Percentiles rank a stretch among this genome's conserved stretches.
These are phyloP conservation scores for Penicillium bovifimosum DNA, from an alignment of 495 filamentous ascomycete genomes.

Conservation along the genomic window DNA sequence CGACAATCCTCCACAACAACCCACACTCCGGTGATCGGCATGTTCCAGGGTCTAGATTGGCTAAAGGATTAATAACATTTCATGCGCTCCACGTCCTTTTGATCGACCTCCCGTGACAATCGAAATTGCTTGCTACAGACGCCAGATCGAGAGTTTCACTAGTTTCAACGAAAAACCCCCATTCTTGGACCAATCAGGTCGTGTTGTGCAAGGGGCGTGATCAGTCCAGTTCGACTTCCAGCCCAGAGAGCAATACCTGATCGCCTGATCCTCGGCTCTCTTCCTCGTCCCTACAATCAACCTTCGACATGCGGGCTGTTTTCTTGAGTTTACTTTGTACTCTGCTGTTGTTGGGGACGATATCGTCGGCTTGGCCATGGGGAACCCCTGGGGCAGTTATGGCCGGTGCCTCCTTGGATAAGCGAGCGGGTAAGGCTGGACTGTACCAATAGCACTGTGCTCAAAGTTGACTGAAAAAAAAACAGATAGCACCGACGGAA, in stretches of 20 bases:
- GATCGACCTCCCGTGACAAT: constrained; percentile 2
- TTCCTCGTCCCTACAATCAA: constrained; percentile 4
- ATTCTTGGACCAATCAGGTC: not conserved
- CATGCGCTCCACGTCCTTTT: constrained; percentile 9
- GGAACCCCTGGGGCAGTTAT: constrained; percentile 24
- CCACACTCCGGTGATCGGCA: constrained; percentile 19
- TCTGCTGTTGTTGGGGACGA: constrained; percentile 42
- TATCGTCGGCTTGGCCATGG: constrained; percentile 50
- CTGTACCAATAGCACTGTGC: not conserved
- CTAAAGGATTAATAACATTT: constrained; percentile 10
- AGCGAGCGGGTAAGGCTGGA: constrained; percentile 27
- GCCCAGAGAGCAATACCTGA: not conserved
- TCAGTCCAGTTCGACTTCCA: not conserved
- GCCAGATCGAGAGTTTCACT: not conserved
- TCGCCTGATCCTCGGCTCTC: not conserved
- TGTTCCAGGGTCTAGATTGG: constrained; percentile 10
- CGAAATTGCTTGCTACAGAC: not conserved
- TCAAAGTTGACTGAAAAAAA: constrained; percentile 11
- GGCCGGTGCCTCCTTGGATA: constrained; percentile 25
- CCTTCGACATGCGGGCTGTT: constrained; percentile 32
- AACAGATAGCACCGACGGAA: constrained; percentile 18
- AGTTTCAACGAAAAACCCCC: not conserved
- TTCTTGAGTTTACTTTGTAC: constrained; percentile 30
- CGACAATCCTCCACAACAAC: not conserved
- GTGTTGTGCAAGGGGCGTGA: constrained; percentile 19